phyloP scores from a whole-genome alignment of 164 flowering plant species.

The Sextonia rubra region DNA sequence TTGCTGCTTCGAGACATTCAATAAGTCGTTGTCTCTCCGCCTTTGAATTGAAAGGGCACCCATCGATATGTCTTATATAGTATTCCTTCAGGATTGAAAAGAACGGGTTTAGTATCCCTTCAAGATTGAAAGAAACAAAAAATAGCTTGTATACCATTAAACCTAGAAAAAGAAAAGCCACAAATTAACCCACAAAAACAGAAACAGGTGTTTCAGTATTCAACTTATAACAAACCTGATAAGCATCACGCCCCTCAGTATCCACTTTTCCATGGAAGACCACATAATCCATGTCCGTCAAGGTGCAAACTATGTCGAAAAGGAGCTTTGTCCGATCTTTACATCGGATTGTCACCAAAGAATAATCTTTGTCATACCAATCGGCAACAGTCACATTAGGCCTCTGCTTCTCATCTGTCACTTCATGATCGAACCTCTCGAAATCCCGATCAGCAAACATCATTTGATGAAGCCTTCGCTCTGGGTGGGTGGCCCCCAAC shows the following conservation, averaged over 20 bases:
- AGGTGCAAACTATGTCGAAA: conserved; percentile 81
- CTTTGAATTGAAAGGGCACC: conserved; percentile 76
- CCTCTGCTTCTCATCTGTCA: conserved; percentile 38
- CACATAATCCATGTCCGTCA: conserved; percentile 95
- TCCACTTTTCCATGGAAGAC: conserved; percentile 82
- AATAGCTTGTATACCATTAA: background rate
- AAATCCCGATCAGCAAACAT: conserved; percentile 92
- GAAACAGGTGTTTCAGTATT: background rate
- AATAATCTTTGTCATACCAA: conserved; percentile 75
- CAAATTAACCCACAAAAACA: background rate
- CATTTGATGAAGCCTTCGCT: conserved; percentile 92
- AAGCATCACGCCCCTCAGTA: conserved; percentile 71
- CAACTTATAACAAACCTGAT: conserved; percentile 47
- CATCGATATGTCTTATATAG: conserved; percentile 70
- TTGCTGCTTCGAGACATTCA: conserved; percentile 91
- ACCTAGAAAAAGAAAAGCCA: background rate
- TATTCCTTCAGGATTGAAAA: conserved; percentile 48
- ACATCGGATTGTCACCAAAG: conserved; percentile 68
- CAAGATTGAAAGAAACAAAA: conserved; percentile 6
- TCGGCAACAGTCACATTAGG: conserved; percentile 69
- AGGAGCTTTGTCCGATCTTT: conserved; percentile 89
- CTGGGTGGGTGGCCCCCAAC: conserved; percentile 54
- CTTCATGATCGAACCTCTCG: conserved; percentile 36
- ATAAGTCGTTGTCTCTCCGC: conserved; percentile 73
- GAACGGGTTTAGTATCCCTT: conserved; percentile 54